Evolutionary conservation across 805 yeast species (phyloP).

Genomic region (Naumovozyma baii): DNA sequence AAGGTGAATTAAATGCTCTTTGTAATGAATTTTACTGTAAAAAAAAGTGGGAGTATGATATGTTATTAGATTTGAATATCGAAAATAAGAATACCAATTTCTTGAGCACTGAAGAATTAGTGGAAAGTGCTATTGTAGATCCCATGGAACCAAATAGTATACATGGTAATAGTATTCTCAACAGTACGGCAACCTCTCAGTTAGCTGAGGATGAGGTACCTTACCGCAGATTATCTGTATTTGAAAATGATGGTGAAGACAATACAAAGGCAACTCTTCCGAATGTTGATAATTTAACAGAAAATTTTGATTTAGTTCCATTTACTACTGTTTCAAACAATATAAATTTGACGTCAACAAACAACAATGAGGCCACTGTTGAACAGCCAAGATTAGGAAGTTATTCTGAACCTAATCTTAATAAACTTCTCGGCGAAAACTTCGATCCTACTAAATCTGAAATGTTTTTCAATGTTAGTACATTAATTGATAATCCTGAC

Average conservation of each 20-base stretch:
- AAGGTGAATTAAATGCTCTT: constrained; percentile 34
- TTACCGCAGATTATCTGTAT: background rate
- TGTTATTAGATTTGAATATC: constrained; percentile 40
- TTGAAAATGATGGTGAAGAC: background rate
- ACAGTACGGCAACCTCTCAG: constrained; percentile 3
- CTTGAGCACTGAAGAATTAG: constrained; percentile 50
- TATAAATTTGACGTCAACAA: background rate
- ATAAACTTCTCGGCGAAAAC: background rate
- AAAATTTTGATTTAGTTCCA: background rate
- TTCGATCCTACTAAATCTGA: constrained; percentile 1
- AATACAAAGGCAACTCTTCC: background rate
- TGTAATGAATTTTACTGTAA: constrained; percentile 41
- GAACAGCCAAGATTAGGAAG: background rate
- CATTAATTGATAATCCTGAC: constrained; percentile 24
- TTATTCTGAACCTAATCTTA: background rate
- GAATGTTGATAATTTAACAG: background rate
- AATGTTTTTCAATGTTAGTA: constrained; percentile 19
- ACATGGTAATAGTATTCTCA: background rate
- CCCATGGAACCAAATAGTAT: constrained; percentile 27
- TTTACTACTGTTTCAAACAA: constrained; percentile 1
- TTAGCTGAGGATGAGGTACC: constrained; percentile 8
- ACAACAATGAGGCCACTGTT: background rate
- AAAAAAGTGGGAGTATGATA: constrained; percentile 50
- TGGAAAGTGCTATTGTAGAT: constrained; percentile 50
- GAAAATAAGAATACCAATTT: constrained; percentile 38